Conservation (phyloP, 129 eudicot genomes). For the Escallonia rubra region DNA sequence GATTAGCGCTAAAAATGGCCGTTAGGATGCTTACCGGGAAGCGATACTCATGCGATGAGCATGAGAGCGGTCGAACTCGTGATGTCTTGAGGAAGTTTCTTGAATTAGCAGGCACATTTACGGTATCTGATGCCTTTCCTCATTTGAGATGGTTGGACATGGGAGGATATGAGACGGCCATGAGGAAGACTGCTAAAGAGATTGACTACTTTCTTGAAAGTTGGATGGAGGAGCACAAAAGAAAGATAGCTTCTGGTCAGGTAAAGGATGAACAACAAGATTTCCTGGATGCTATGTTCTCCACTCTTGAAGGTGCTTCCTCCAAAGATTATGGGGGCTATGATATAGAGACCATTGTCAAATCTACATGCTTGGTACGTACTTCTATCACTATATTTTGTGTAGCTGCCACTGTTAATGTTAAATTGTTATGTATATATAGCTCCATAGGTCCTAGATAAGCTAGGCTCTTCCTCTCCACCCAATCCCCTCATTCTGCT, state of each 20-base stretch:
- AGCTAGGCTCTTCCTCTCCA: too few species aligned
- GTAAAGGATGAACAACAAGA: conserved; percentile 1
- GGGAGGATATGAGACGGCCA: conserved; percentile 18
- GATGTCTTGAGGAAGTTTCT: conserved; percentile 7
- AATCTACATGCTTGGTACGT: conserved; percentile 27
- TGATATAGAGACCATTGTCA: conserved; percentile 11
- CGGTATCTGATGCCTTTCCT: conserved; percentile 30
- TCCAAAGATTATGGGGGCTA: conserved; percentile 4
- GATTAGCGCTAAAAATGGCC: background rate
- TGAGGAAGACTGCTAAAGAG: conserved; percentile 19
- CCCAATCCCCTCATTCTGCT: too few species aligned
- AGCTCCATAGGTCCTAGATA: too few species aligned
- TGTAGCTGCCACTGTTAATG: too few species aligned
- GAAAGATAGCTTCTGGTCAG: background rate
- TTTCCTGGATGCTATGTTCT: conserved; percentile 22
- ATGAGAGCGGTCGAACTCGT: conserved; percentile 4
- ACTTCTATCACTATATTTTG: background rate
- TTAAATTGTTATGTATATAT: too few species aligned
- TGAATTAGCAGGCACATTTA: conserved; percentile 19
- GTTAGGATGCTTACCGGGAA: conserved; percentile 16
- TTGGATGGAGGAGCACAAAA: conserved; percentile 27
- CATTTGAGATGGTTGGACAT: conserved; percentile 22
- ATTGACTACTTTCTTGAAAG: conserved; percentile 20
- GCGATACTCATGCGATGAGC: background rate
- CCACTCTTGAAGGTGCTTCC: conserved; percentile 4